Percentiles rank a stretch among this genome's conserved stretches.
Evolutionary conservation across 2,329 filamentous ascomycete species (phyloP).

Genomic region (Cytospora mali): DNA sequence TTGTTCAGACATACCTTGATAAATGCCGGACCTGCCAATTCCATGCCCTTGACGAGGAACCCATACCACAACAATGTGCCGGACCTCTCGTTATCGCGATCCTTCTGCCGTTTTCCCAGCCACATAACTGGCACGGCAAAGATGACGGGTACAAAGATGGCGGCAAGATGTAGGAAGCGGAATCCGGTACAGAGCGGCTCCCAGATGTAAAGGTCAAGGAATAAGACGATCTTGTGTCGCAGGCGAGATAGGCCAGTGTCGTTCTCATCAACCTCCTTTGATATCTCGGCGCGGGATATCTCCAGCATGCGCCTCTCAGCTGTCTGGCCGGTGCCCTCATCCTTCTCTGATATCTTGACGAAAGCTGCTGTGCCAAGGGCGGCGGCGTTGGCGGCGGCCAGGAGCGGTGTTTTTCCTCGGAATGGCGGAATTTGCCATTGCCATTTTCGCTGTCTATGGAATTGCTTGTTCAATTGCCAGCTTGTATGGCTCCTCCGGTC

Average conservation of each 20-base stretch:
- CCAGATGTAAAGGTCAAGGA: slow-evolving; percentile 72
- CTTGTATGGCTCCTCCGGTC: slow-evolving; percentile 4
- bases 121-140: slow-evolving; percentile 77
- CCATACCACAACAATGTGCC: slow-evolving; percentile 95
- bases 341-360: slow-evolving; percentile 60
- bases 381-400: slow-evolving; percentile 44
- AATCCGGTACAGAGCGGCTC: slow-evolving; percentile 87
- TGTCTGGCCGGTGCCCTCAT: slow-evolving; percentile 62
- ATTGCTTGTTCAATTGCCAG: slow-evolving; percentile 4
- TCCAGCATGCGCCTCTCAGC: slow-evolving; percentile 86
- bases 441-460: slow-evolving; percentile 34
- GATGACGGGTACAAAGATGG: slow-evolving; percentile 92
- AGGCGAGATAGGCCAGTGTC: slow-evolving; percentile 61
- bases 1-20: slow-evolving; percentile 71
- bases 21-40: slow-evolving; percentile 89
- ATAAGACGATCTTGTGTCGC: slow-evolving; percentile 62
- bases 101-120: slow-evolving; percentile 66
- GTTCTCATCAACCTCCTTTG: slow-evolving; percentile 65
- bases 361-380: slow-evolving; percentile 59
- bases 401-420: slow-evolving; percentile 30
- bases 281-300: slow-evolving; percentile 75
- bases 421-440: slow-evolving; percentile 20
- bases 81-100: slow-evolving; percentile 71
- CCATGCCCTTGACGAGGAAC: slow-evolving; percentile 87
- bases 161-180: slow-evolving; percentile 82